Conservation (phyloP, 2,329 filamentous ascomycete species). For the Talaromyces pinophilus region DNA sequence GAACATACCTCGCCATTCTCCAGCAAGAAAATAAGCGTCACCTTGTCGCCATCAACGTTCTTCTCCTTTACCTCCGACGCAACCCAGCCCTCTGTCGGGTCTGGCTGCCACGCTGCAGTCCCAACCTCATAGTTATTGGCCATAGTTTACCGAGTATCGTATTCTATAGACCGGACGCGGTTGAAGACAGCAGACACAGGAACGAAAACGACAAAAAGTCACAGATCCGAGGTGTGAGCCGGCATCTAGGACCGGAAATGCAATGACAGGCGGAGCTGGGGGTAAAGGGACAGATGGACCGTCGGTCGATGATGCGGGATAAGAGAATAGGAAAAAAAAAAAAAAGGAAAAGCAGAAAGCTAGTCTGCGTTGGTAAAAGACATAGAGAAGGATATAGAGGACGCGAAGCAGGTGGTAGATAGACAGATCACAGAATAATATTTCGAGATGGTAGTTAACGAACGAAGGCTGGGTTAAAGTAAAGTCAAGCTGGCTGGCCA, state of each 20-base stretch:
- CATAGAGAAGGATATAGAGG: slow-evolving; percentile 9
- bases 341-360: slow-evolving; percentile 21
- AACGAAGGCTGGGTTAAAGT: slow-evolving; percentile 29
- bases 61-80: slow-evolving; percentile 92
- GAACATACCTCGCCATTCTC: slow-evolving; percentile 83
- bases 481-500: slow-evolving; percentile 30
- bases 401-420: not conserved
- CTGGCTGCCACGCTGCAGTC: slow-evolving; percentile 97
- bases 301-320: slow-evolving; percentile 22
- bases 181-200: slow-evolving; percentile 28
- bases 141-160: slow-evolving; percentile 55
- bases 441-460: slow-evolving; percentile 3
- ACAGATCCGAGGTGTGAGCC: slow-evolving; percentile 25
- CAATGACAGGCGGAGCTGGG: slow-evolving; percentile 9
- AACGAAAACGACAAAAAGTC: slow-evolving; percentile 16
- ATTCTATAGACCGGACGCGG: slow-evolving; percentile 17
- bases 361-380: slow-evolving; percentile 4
- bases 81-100: slow-evolving; percentile 94
- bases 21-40: slow-evolving; percentile 81
- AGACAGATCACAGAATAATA: not conserved
- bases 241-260: slow-evolving; percentile 33
- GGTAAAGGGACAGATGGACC: not conserved
- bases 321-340: slow-evolving; percentile 17
- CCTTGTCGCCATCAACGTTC: slow-evolving; percentile 78
- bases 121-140: slow-evolving; percentile 94